Evolutionary conservation across 768 basidiomycete genomes (phyloP).

Genomic region (Podaxis carcinomalis): DNA sequence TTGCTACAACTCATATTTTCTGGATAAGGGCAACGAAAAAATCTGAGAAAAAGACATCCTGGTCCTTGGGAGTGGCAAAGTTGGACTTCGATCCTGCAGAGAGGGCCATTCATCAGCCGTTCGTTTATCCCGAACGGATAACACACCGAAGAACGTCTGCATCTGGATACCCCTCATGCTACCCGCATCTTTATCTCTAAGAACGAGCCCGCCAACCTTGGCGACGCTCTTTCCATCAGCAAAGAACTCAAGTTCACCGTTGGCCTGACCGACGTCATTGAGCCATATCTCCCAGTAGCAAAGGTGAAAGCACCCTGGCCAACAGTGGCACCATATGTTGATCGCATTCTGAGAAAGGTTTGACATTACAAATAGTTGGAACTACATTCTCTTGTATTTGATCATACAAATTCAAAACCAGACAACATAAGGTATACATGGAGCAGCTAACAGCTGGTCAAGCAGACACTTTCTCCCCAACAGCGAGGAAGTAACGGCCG

Average conservation of each 20-base stretch:
- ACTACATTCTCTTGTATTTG: neutral
- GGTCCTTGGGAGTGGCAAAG: constrained; percentile 53
- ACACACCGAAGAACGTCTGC: constrained; percentile 73
- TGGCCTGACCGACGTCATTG: constrained; percentile 64
- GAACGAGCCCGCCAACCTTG: constrained; percentile 48
- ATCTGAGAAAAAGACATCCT: constrained; percentile 63
- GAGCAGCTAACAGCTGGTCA: neutral
- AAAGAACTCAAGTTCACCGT: constrained; percentile 71
- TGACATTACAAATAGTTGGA: constrained; percentile 36
- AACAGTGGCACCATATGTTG: constrained; percentile 61
- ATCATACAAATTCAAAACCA: neutral
- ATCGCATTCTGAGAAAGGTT: constrained; percentile 52
- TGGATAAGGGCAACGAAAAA: constrained; percentile 58
- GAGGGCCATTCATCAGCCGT: neutral
- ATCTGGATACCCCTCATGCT: constrained; percentile 64
- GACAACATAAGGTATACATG: neutral
- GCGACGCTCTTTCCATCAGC: constrained; percentile 63
- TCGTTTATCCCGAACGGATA: neutral
- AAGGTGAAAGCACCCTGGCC: constrained; percentile 68
- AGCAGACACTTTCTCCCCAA: constrained; percentile 33
- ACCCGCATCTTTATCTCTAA: constrained; percentile 44
- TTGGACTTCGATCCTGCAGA: constrained; percentile 18
- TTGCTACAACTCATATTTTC: too few species aligned
- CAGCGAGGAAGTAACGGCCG: constrained; percentile 55
- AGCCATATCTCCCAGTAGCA: constrained; percentile 58